Evolutionary conservation across 208 protist species (phyloP), one percentile per base, ranked within the genome.

Genomic region (Wallacemonas rigidus): DNA sequence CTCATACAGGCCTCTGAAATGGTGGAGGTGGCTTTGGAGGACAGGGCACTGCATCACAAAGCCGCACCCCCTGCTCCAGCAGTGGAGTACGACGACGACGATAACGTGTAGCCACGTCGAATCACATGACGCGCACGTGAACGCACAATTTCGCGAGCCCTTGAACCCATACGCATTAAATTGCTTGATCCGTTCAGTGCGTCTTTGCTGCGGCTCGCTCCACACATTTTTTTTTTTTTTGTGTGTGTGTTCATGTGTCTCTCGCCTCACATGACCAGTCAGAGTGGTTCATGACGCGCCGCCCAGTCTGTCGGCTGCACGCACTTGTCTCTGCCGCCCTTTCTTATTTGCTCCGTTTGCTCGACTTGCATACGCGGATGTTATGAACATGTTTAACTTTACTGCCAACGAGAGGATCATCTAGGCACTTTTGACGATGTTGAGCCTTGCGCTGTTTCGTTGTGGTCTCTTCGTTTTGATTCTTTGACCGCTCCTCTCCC

Each of bases 201-300:
- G 26, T 26, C 26, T 0, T 26, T 26, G 26, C 26, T 26, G 26
- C 26, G 26, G 15, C 15, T n/a, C 3, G 39, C 36, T 40, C 39
- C 48, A 43, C 35, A 15, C 5, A 44, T 57, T 9, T 15, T 70
- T 51, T 50, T 51, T 61, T 60, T 57, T 60, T 11, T 40, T 60
- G 55, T 60, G 14, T 38, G 12, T 38, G n/a, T 57, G 11, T 50
- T 50, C 45, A 50, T 50, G 26, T 26, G 26, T 26, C 26, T 53
- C 48, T 14, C 39, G 9, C 65, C 47, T 73, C 58, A 40, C 17
- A 35, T 60, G 55, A n/a, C 17, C 45, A 50, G 8, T 17, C 39
- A 39, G 45, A 50, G 12, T 12, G 45, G 45, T 50, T 50, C 12
- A 50, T 50, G 6, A 50, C 45, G 6, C 45, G 6, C 45, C 6